A percentile compares a stretch with the other conserved stretches of the same genome.
These are phyloP conservation scores for Tuber brumale DNA, from an alignment of 495 filamentous ascomycete genomes.

Conservation along the genomic window DNA sequence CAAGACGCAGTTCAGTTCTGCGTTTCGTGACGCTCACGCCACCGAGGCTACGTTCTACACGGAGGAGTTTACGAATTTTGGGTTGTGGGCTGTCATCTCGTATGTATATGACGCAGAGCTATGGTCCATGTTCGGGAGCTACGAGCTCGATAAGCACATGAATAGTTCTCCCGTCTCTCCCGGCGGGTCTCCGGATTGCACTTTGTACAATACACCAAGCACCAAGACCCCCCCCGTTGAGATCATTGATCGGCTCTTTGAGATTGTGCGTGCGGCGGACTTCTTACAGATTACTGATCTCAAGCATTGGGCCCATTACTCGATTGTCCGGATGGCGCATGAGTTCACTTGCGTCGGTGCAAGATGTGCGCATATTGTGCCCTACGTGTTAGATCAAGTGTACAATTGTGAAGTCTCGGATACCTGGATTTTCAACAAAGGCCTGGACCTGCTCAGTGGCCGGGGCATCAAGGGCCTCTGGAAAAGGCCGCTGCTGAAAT, in stretches of 20 bases:
- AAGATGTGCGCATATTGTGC: slow-evolving; percentile 26
- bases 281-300: slow-evolving; percentile 26
- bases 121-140: slow-evolving; percentile 10
- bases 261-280: slow-evolving; percentile 30
- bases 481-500: slow-evolving; percentile 28
- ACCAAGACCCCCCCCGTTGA: slow-evolving; percentile 17
- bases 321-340: slow-evolving; percentile 28
- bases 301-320: slow-evolving; percentile 31
- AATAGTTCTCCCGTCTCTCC: slow-evolving; percentile 7
- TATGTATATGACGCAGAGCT: slow-evolving; percentile 16
- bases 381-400: slow-evolving; percentile 21
- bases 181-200: slow-evolving; percentile 7
- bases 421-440: slow-evolving; percentile 29
- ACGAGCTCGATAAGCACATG: slow-evolving; percentile 16
- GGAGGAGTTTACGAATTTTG: slow-evolving; percentile 29
- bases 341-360: slow-evolving; percentile 21
- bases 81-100: slow-evolving; percentile 18
- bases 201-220: slow-evolving; percentile 3
- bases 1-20: slow-evolving; percentile 24
- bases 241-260: slow-evolving; percentile 25
- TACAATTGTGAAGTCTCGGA: slow-evolving; percentile 25
- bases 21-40: slow-evolving; percentile 26
- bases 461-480: slow-evolving; percentile 7
- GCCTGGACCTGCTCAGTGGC: background rate
- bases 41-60: slow-evolving; percentile 25